A percentile compares a stretch with the other conserved stretches of the same genome.
These are phyloP conservation scores for Trichoderma atroviride DNA, from an alignment of 2,329 filamentous ascomycete species.

Conservation along the genomic window DNA sequence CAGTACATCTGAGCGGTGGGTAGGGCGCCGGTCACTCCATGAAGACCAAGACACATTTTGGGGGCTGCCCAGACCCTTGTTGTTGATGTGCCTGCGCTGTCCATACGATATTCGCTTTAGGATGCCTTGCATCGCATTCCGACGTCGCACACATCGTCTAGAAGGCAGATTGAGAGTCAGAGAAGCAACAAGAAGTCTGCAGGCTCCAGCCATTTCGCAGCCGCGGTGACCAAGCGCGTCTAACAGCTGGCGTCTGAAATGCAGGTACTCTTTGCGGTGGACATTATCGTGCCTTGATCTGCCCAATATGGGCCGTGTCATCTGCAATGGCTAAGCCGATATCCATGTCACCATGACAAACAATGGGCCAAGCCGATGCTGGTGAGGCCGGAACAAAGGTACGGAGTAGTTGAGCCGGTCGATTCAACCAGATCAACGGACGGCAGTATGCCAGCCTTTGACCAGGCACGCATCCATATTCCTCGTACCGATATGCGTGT, in stretches of 20 bases:
- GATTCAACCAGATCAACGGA: background rate
- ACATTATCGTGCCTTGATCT: slow-evolving; percentile 6
- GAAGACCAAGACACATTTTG: background rate
- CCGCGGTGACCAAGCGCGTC: background rate
- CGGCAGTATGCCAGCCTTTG: background rate
- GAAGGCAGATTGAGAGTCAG: background rate
- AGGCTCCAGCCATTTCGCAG: background rate
- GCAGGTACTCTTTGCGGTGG: slow-evolving; percentile 16
- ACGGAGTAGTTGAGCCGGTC: background rate
- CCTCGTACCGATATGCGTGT: background rate
- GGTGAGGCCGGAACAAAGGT: background rate
- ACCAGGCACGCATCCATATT: background rate
- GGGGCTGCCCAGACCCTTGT: background rate
- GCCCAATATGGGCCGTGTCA: slow-evolving; percentile 5
- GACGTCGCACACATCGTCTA: slow-evolving; percentile 20
- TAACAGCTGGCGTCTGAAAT: slow-evolving; percentile 12
- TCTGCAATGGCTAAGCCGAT: background rate
- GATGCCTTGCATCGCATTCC: slow-evolving; percentile 24
- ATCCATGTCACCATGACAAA: slow-evolving; percentile 21
- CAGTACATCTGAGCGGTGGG: background rate
- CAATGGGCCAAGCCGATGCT: slow-evolving; percentile 10
- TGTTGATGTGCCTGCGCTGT: background rate
- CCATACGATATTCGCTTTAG: background rate
- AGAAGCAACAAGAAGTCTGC: background rate
- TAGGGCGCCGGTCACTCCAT: background rate